Percentiles rank a stretch among this genome's conserved stretches.
Conservation (phyloP, 345 rosid species). For the rapeseed (Brassica napus) region DNA sequence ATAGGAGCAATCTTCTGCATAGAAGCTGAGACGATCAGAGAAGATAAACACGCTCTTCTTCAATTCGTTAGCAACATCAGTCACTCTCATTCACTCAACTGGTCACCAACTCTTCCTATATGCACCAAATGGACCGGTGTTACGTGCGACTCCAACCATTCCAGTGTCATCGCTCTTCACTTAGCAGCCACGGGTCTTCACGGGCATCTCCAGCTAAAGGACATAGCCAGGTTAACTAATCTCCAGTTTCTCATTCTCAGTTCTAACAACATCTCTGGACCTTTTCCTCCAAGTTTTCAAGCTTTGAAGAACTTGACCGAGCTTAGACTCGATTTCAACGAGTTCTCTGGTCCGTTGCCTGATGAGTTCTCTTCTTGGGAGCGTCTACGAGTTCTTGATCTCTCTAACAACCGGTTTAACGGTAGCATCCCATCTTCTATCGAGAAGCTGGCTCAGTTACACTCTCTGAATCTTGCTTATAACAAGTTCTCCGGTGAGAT, state of each 20-base stretch:
- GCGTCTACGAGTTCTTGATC: conserved; percentile 56
- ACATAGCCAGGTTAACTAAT: conserved; percentile 64
- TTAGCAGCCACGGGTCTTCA: conserved; percentile 61
- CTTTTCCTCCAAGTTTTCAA: conserved; percentile 62
- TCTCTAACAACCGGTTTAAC: conserved; percentile 63
- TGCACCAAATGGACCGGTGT: conserved; percentile 86
- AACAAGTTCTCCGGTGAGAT: conserved; percentile 76
- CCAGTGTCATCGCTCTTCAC: conserved; percentile 58
- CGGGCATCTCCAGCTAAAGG: conserved; percentile 54
- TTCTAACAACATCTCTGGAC: conserved; percentile 71
- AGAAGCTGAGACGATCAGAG: conserved; percentile 47
- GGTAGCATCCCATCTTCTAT: conserved; percentile 65
- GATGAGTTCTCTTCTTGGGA: conserved; percentile 66
- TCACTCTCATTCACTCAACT: conserved; percentile 63
- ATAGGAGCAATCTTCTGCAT: conserved; percentile 49
- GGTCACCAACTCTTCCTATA: conserved; percentile 55
- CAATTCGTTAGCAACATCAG: conserved; percentile 60
- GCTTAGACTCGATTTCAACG: conserved; percentile 70
- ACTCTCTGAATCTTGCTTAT: conserved; percentile 57
- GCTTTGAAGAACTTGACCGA: conserved; percentile 59
- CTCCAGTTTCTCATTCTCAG: conserved; percentile 65
- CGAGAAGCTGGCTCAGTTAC: conserved; percentile 50
- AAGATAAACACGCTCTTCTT: conserved; percentile 69
- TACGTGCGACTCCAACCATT: conserved; percentile 54
- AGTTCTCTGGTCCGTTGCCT: conserved; percentile 67